Base-by-base conservation (phyloP, 495 filamentous ascomycete species). In the Tetracladium marchalianum region DNA sequence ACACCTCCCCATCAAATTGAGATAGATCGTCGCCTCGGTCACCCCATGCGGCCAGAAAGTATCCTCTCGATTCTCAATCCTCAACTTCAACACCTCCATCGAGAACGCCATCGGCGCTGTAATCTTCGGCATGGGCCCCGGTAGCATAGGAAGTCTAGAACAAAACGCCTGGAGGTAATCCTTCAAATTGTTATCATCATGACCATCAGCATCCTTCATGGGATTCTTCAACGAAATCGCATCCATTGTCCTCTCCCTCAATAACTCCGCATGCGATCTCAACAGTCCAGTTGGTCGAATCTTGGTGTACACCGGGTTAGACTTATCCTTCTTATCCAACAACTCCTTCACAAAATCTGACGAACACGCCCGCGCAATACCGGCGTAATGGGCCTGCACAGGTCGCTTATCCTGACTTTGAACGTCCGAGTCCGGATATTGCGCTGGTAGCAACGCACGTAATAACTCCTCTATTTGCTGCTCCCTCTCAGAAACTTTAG, bases 351-450 rank as follows among this genome's bases (percentile, higher is more conserved):
- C 46, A 15, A 56, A 56, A 5, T 31, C 24, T 19, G 54, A 38
- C 19, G 54, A 56, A 42, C 54, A 56, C 35, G 50, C 54, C 9
- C 41, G 12, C 5, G 50, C 35, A 52, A 57, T 55, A 15, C 35
- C 36, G 35, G 46, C 39, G 31, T 55, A 57, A 39, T 43, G 39
- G 18, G 44, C 41, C 31, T 54, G 51, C 22, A 57, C 36, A 9
- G 54, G 52, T 18, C 54, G 54, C 36, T 47, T 51, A 27, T 57
- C 54, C 2, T 38, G 39, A 45, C 51, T 54, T 37, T 50, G 43
- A 42, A 54, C 47, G 13, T 43, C 19, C 11, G 52, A 44, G 10
- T 31, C 46, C 42, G 51, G 50, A 16, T 56, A 56, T 31, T 56
- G 50, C 38, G 46, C 39, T 11, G 53, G 51, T 15, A 56, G 43